phyloP scores from a whole-genome alignment of 148 eudicot species.

The Hydrangea macrophylla region DNA sequence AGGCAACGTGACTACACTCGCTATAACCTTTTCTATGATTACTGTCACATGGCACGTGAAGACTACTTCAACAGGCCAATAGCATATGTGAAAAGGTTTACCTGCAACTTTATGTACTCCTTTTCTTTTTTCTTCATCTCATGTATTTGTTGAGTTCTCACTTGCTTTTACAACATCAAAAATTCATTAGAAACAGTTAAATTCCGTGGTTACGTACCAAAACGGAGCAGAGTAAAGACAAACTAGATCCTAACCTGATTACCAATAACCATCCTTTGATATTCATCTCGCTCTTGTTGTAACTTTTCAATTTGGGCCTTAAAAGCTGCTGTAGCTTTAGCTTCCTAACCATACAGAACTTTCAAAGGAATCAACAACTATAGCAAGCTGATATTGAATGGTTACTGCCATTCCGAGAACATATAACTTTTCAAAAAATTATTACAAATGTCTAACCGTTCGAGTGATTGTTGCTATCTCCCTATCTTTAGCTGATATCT shows the following conservation, averaged over 20 bases:
- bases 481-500: constrained; percentile 74
- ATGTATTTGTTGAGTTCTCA: constrained; percentile 87
- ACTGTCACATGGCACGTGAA: too few species aligned
- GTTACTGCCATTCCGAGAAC: neutral
- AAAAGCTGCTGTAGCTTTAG: constrained; percentile 84
- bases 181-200: constrained; percentile 8
- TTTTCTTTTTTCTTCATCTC: constrained; percentile 99
- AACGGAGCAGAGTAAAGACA: neutral
- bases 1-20: neutral
- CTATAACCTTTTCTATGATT: neutral
- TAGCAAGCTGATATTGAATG: constrained; percentile 2
- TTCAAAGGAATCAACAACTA: constrained; percentile 9
- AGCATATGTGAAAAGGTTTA: constrained; percentile 14
- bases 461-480: constrained; percentile 96
- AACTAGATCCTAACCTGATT: constrained; percentile 63
- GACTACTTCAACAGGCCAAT: neutral
- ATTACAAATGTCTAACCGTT: constrained; percentile 49
- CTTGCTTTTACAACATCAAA: constrained; percentile 60
- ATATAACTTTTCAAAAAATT: neutral
- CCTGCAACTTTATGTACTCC: constrained; percentile 95
- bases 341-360: constrained; percentile 56
- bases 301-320: constrained; percentile 93
- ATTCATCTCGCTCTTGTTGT: constrained; percentile 98
- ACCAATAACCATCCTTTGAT: constrained; percentile 97
- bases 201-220: neutral